phyloP scores from a whole-genome alignment of 495 filamentous ascomycete species.

The Neurospora tetraspora region DNA sequence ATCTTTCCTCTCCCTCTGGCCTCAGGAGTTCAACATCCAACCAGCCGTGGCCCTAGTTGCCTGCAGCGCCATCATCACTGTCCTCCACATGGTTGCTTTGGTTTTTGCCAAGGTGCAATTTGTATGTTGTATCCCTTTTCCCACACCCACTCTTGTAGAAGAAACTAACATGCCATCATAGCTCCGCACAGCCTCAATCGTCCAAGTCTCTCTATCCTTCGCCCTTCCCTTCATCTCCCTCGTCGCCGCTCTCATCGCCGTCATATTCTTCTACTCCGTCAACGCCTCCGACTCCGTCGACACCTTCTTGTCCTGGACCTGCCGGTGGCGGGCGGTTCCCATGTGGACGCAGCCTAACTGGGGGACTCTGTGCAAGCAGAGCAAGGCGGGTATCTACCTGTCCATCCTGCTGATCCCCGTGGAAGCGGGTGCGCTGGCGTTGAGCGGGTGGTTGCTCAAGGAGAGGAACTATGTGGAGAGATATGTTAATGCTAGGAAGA shows the following conservation, averaged over 20 bases:
- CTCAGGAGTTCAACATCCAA: conserved; percentile 38
- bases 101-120: conserved; percentile 28
- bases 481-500: conserved; percentile 15
- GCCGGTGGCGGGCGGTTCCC: conserved; percentile 37
- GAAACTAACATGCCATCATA: conserved; percentile 6
- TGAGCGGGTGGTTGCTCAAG: conserved; percentile 30
- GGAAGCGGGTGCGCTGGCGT: conserved; percentile 30
- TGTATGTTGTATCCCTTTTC: conserved; percentile 19
- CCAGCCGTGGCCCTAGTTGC: conserved; percentile 41
- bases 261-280: conserved; percentile 44
- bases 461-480: conserved; percentile 26
- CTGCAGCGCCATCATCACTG: conserved; percentile 31
- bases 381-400: conserved; percentile 38
- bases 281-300: conserved; percentile 36
- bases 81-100: conserved; percentile 35
- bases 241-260: conserved; percentile 36
- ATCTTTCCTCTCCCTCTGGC: conserved; percentile 41
- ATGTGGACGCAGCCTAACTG: conserved; percentile 40
- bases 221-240: conserved; percentile 32
- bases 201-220: conserved; percentile 31
- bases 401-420: conserved; percentile 43
- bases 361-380: conserved; percentile 39
- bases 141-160: not conserved
- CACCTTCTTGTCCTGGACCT: conserved; percentile 45
- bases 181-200: conserved; percentile 29